Conservation (phyloP, 805 yeast genomes). For the Limtongia smithiae region DNA sequence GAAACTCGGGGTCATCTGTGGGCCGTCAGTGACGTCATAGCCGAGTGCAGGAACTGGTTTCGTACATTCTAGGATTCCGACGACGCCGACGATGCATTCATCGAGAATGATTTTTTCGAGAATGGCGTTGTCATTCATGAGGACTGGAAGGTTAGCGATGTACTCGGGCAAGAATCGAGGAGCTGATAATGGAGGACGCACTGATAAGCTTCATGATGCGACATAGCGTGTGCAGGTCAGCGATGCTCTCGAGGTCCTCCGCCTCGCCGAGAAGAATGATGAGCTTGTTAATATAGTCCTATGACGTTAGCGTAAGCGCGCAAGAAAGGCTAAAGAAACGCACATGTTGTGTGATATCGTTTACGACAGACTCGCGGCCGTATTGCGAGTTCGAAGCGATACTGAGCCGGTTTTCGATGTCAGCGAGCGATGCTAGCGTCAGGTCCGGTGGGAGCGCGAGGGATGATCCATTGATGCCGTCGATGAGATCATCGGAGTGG, state of each 20-base stretch:
- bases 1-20: constrained; percentile 74
- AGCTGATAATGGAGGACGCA: neutral
- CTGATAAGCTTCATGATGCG: constrained; percentile 62
- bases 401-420: constrained; percentile 54
- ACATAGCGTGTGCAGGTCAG: constrained; percentile 61
- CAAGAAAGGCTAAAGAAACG: neutral
- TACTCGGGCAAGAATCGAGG: neutral
- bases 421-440: constrained; percentile 48
- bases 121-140: constrained; percentile 65
- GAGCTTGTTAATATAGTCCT: constrained; percentile 51
- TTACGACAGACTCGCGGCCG: constrained; percentile 58
- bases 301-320: neutral
- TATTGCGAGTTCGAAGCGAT: constrained; percentile 60
- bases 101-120: constrained; percentile 58
- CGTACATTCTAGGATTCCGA: constrained; percentile 71
- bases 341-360: constrained; percentile 48
- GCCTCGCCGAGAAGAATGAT: constrained; percentile 51
- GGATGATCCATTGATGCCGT: constrained; percentile 71
- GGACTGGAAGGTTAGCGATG: constrained; percentile 34
- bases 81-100: constrained; percentile 52
- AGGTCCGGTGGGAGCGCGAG: constrained; percentile 64
- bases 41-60: neutral
- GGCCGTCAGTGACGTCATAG: constrained; percentile 16
- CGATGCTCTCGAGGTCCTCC: constrained; percentile 52
- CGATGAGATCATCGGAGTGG: constrained; percentile 55